Base-by-base conservation (phyloP, 495 filamentous ascomycete species). In the Penicillium herquei region DNA sequence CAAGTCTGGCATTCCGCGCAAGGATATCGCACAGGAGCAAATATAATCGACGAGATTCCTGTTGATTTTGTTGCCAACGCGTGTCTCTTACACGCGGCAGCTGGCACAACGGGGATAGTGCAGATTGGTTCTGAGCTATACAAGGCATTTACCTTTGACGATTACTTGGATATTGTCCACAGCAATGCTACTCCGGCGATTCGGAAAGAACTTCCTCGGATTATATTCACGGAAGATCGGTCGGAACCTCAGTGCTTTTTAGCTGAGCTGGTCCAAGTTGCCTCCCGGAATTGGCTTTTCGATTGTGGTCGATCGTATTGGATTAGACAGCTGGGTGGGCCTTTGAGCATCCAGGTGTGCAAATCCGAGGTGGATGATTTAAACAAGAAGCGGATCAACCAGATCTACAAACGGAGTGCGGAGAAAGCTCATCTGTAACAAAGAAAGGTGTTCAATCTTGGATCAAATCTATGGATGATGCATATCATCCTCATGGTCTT, bases 41-140 rank as follows among this genome's bases (percentile, higher is more conserved):
- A 73, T 34, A 67, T 71, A 37, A 52, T 76, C 6, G 73, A 76
- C 41, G 73, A 76, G 49, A 66, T 74, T 3, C 73, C 73, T 0
- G 73, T 76, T 1, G 73, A 76, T 40, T 68, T 74, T 17, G 73
- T 74, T 4, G 71, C 73, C 32, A 76, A 73, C 51, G 67, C 67
- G 1, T 73, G 70, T 61, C 58, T 76, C 8, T 35, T 74, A 8
- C 73, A 76, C 39, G 66, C 69, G 0, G 70, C 67, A 5, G 65
- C 66, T 10, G 59, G 59, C 7, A 74, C 73, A 7, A 68, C 49
- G 0, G 73, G 73, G 0, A 69, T 73, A 18, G 64, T 74, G 1
- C 69, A 74, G 16, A 42, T 70, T 5, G 68, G 67, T 13, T 67
- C 71, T 2, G 57, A 69, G 47, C 51, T 74, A 2, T 74, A 72